A percentile compares a stretch with the other conserved stretches of the same genome.
phyloP scores from a whole-genome alignment of 2,329 filamentous ascomycete species.

The Arachnomyces sp. region DNA sequence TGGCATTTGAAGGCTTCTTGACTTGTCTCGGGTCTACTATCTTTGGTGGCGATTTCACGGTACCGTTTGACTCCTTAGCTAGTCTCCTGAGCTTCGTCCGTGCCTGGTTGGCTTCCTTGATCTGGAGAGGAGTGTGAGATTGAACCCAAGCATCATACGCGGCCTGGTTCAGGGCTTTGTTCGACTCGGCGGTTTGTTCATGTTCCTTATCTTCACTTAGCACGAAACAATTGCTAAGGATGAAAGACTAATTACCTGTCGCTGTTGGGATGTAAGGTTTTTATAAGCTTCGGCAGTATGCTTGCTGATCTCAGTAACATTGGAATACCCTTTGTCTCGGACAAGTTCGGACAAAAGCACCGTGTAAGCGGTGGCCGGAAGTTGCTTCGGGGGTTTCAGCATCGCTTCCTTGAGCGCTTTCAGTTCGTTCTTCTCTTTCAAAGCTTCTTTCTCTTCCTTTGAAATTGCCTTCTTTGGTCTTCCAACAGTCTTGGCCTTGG shows the following conservation, averaged over 20 bases:
- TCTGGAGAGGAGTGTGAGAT: slow-evolving; percentile 48
- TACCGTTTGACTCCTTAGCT: slow-evolving; percentile 3
- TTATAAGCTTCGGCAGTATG: slow-evolving; percentile 23
- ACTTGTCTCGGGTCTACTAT: slow-evolving; percentile 50
- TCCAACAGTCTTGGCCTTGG: slow-evolving; percentile 14
- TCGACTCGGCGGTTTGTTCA: slow-evolving; percentile 44
- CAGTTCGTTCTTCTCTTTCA: slow-evolving; percentile 22
- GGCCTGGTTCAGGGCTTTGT: slow-evolving; percentile 35
- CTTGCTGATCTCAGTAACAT: slow-evolving; percentile 3
- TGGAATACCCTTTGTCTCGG: slow-evolving; percentile 8
- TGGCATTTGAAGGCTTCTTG: slow-evolving; percentile 37
- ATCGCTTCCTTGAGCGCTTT: slow-evolving; percentile 28
- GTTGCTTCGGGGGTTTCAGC: slow-evolving; percentile 28
- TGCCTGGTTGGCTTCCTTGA: slow-evolving; percentile 53
- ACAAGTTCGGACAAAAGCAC: slow-evolving; percentile 9
- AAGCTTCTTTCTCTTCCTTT: slow-evolving; percentile 21
- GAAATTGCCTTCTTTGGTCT: slow-evolving; percentile 21
- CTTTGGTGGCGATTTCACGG: slow-evolving; percentile 10
- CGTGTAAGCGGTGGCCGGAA: slow-evolving; percentile 19
- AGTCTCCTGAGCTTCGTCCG: slow-evolving; percentile 32
- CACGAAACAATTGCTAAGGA: neutral
- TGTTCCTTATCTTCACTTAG: slow-evolving; percentile 38
- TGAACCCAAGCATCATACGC: slow-evolving; percentile 49
- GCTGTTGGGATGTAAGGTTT: slow-evolving; percentile 23
- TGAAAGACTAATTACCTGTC: slow-evolving; percentile 26